Evolutionary conservation across 305 asterid genomes (phyloP).

Genomic region (Ilex paraguariensis): DNA sequence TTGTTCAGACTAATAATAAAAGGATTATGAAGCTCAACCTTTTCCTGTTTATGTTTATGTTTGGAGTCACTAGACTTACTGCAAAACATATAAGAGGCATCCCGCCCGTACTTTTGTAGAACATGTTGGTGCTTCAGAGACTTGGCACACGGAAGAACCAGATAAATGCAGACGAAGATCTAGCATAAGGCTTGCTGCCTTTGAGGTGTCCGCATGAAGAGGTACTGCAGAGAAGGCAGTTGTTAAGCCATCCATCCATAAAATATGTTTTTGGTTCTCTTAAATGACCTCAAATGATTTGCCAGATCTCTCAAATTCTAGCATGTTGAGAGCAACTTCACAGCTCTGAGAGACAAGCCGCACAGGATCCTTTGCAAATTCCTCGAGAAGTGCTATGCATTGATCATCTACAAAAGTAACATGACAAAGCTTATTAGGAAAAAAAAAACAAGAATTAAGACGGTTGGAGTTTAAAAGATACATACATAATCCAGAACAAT

Average conservation of each 20-base stretch:
- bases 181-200: constrained; percentile 25
- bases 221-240: constrained; percentile 35
- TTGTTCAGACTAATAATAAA: too few relatives aligned
- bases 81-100: too few relatives aligned
- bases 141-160: too few relatives aligned
- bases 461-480: neutral
- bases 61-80: too few relatives aligned
- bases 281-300: constrained; percentile 65
- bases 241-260: constrained; percentile 7
- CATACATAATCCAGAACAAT: too few relatives aligned
- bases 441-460: neutral
- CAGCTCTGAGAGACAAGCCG: constrained; percentile 88
- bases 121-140: too few relatives aligned
- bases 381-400: constrained; percentile 57
- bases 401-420: constrained; percentile 40
- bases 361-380: constrained; percentile 75
- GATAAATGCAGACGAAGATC: too few relatives aligned
- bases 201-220: constrained; percentile 54
- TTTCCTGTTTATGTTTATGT: too few relatives aligned
- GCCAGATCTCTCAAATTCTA: constrained; percentile 59
- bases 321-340: constrained; percentile 87
- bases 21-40: too few relatives aligned
- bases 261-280: neutral
- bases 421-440: neutral
- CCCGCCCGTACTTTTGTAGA: too few relatives aligned